These are phyloP conservation scores for Carpinus viminea DNA, from an alignment of 306 rosid species.

Conservation along the genomic window DNA sequence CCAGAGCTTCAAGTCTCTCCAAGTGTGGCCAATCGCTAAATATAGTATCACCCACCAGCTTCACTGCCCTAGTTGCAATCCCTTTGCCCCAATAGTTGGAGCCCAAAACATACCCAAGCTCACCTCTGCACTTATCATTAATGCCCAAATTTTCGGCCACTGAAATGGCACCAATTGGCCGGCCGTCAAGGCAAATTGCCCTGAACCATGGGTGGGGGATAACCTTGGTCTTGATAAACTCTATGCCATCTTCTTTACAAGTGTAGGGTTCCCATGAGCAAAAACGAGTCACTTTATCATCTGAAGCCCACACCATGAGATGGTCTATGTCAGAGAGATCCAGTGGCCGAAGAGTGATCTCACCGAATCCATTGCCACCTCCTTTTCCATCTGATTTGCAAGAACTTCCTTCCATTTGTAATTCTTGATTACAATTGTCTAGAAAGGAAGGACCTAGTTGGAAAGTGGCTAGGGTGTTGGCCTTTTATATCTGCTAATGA, in stretches of 20 bases:
- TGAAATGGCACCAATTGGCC: constrained; percentile 36
- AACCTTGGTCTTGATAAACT: constrained; percentile 42
- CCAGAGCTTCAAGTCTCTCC: constrained; percentile 53
- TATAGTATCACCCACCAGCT: constrained; percentile 25
- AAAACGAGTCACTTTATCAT: constrained; percentile 49
- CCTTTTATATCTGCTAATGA: too few species aligned
- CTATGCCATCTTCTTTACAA: constrained; percentile 44
- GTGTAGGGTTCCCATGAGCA: constrained; percentile 62
- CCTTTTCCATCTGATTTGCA: constrained; percentile 3
- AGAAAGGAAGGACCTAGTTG: background rate
- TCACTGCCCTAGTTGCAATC: constrained; percentile 42
- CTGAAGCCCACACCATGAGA: constrained; percentile 57
- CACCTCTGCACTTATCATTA: constrained; percentile 43
- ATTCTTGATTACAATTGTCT: background rate
- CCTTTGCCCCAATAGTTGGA: constrained; percentile 55
- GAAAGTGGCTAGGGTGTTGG: background rate
- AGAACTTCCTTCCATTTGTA: constrained; percentile 15
- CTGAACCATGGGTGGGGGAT: constrained; percentile 58
- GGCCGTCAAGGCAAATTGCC: constrained; percentile 10
- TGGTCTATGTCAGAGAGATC: constrained; percentile 61
- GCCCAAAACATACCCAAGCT: constrained; percentile 45
- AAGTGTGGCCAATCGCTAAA: constrained; percentile 37
- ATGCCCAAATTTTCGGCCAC: constrained; percentile 32
- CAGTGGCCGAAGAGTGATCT: constrained; percentile 52
- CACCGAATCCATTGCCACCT: background rate